Percentiles rank a stretch among this genome's conserved stretches.
These are phyloP conservation scores for Clitopilus hobsonii DNA, from an alignment of 768 basidiomycete species.

Conservation along the genomic window DNA sequence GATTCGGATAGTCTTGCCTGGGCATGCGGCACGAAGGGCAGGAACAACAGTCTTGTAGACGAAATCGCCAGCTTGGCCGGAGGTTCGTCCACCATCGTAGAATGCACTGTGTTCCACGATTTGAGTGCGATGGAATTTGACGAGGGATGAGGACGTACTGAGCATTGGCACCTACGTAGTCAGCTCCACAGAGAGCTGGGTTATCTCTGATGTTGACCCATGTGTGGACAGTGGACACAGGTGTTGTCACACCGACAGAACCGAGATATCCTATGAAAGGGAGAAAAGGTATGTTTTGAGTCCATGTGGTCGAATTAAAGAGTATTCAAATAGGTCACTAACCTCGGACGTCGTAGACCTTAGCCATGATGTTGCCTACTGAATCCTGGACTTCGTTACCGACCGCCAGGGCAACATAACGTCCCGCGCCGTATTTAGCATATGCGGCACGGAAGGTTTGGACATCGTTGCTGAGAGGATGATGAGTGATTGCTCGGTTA, in stretches of 20 bases:
- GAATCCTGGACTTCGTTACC: constrained; percentile 34
- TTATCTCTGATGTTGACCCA: constrained; percentile 30
- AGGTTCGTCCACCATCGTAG: constrained; percentile 26
- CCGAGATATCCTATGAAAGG: constrained; percentile 22
- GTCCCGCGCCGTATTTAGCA: constrained; percentile 23
- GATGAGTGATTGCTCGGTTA: not conserved
- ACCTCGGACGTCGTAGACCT: constrained; percentile 32
- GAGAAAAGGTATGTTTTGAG: not conserved
- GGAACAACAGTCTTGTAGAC: constrained; percentile 34
- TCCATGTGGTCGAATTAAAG: not conserved
- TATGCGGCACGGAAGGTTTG: constrained; percentile 27
- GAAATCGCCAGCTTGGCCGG: constrained; percentile 30
- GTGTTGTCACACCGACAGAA: constrained; percentile 26
- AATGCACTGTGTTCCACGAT: constrained; percentile 22
- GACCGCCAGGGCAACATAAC: constrained; percentile 29
- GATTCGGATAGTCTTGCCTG: constrained; percentile 30
- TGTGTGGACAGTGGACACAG: constrained; percentile 32
- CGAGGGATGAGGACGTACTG: constrained; percentile 19
- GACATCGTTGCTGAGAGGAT: constrained; percentile 25
- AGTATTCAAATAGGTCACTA: not conserved
- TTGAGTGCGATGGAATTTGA: not conserved
- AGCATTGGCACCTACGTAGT: constrained; percentile 35
- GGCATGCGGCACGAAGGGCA: constrained; percentile 27
- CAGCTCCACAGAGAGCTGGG: constrained; percentile 27
- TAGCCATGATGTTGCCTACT: constrained; percentile 26